Evolutionary conservation across 2,329 filamentous ascomycete species (phyloP), one percentile per base, ranked within the genome.

Genomic region (Hymenoscyphus albidus): DNA sequence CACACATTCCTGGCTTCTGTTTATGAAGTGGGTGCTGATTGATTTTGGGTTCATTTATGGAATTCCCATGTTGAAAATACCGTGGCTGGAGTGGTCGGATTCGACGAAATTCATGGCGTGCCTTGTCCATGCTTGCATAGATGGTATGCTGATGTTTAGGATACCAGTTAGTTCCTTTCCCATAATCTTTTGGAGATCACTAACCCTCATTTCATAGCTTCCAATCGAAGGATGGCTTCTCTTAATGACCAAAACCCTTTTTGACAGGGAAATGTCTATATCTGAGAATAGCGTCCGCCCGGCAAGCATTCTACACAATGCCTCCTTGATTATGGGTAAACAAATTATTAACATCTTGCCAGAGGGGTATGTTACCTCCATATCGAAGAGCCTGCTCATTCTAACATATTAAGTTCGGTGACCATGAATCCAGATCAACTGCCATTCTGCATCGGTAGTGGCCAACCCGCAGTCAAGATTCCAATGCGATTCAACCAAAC

Each of bases 331-430:
- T 69, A 85, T 97, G 79, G 95, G 95, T 74, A 95, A 93, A 76
- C 93, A 98, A 79, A 96, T 97, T 71, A 94, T 99, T 77, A 95
- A 99, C 75, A 97, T 99, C 74, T 81, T 99, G 63, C 95, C 95
- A 1, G 95, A 99, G 81, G 96, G 96, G 81, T 89, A 77, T 70
- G 82, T 74, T 39, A 22, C 5, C 22, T 42, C 38, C 10, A 10
- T 57, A 13, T 22, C 54, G 14, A 61, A 27, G 12, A 18, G 39
- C 7, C 22, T 35, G 16, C 54, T 32, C 39, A 13, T 59, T 13
- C 59, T 70, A 59, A 67, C 57, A 61, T 38, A 64, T 62, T 18
- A 64, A 90, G 88, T 18, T 95, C 93, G 59, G 95, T 93, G 14
- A 83, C 93, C 59, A 81, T 99, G 68, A 99, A 99, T 73, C 92